phyloP scores from a whole-genome alignment of 2,329 filamentous ascomycete genomes.

The Laburnicola sp. region DNA sequence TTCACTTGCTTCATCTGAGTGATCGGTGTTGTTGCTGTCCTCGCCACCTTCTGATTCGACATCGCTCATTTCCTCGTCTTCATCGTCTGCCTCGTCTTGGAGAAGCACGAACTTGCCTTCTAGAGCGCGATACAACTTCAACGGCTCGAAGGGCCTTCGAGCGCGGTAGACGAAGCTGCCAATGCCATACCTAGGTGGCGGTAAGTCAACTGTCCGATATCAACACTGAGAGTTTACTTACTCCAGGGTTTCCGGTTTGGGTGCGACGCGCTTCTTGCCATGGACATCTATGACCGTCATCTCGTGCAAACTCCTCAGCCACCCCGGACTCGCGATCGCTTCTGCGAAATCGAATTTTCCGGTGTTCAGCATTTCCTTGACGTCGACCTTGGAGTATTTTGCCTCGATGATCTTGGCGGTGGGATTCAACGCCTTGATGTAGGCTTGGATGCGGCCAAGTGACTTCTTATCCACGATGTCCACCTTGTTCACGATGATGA shows the following conservation, averaged over 20 bases:
- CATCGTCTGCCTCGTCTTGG: constrained; percentile 44
- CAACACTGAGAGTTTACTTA: constrained; percentile 31
- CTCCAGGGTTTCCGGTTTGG: constrained; percentile 72
- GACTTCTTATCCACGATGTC: constrained; percentile 60
- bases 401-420: constrained; percentile 66
- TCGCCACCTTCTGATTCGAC: constrained; percentile 17
- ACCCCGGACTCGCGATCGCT: constrained; percentile 67
- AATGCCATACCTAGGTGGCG: constrained; percentile 60
- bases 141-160: constrained; percentile 50
- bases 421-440: constrained; percentile 67
- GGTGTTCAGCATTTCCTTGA: constrained; percentile 67
- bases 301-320: constrained; percentile 70
- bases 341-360: constrained; percentile 66
- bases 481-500: constrained; percentile 71
- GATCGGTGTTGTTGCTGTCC: constrained; percentile 1
- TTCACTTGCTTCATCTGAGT: constrained; percentile 20
- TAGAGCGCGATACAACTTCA: constrained; percentile 46
- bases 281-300: constrained; percentile 65
- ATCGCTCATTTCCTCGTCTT: constrained; percentile 22
- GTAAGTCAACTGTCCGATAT: not conserved
- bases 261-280: constrained; percentile 59
- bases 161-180: constrained; percentile 70
- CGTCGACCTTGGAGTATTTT: constrained; percentile 62
- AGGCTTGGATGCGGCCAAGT: constrained; percentile 53
- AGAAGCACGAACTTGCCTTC: constrained; percentile 51